Evolutionary conservation across 768 basidiomycete species (phyloP).

Genomic region (Boletus tomentosulus): DNA sequence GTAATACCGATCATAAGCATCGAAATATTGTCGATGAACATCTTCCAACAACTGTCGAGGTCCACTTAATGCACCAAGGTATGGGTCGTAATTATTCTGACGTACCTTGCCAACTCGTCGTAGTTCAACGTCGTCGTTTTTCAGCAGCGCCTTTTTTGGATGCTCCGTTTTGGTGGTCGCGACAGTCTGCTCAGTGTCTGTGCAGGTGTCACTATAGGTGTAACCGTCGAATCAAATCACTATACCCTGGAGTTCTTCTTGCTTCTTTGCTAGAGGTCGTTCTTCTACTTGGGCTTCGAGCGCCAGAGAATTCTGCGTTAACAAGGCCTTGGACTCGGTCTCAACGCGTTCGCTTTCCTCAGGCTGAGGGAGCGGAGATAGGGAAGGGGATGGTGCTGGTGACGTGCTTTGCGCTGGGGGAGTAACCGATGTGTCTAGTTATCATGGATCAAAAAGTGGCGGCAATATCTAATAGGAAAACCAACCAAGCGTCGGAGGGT

Average conservation of each 20-base stretch:
- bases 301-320: constrained; percentile 67
- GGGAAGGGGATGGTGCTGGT: constrained; percentile 5
- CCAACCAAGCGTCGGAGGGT: constrained; percentile 23
- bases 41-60: constrained; percentile 65
- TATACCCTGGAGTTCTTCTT: constrained; percentile 66
- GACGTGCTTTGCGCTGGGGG: constrained; percentile 18
- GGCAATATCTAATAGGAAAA: not conserved
- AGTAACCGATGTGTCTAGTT: constrained; percentile 18
- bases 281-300: constrained; percentile 84
- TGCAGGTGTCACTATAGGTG: constrained; percentile 1
- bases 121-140: constrained; percentile 84
- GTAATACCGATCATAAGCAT: constrained; percentile 49
- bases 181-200: constrained; percentile 12
- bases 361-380: constrained; percentile 14
- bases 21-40: constrained; percentile 76
- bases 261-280: constrained; percentile 82
- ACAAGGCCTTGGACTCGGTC: constrained; percentile 48
- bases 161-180: constrained; percentile 37
- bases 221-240: constrained; percentile 15
- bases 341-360: constrained; percentile 46
- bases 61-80: not conserved
- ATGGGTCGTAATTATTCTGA: not conserved
- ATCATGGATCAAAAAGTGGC: constrained; percentile 5
- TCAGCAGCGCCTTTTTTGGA: constrained; percentile 71
- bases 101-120: constrained; percentile 69